phyloP scores from a whole-genome alignment of 2,329 filamentous ascomycete genomes.

The Plenodomus tracheiphilus region DNA sequence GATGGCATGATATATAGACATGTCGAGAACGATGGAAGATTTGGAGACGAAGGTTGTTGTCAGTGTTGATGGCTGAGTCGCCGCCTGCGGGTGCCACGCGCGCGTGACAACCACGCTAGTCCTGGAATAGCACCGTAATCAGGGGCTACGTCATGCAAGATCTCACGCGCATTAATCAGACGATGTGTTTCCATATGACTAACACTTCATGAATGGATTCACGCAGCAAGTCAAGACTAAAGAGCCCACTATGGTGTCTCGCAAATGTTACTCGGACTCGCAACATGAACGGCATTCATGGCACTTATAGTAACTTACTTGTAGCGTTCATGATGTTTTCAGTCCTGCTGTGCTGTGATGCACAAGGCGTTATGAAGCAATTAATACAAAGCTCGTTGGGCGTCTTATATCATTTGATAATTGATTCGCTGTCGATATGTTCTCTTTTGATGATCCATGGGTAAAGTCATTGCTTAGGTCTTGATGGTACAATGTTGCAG shows the following conservation, averaged over 20 bases:
- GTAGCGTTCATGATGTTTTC: no score
- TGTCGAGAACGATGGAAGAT: conserved; percentile 13
- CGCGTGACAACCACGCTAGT: conserved; percentile 2
- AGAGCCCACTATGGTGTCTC: not conserved
- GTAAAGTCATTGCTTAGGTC: no score
- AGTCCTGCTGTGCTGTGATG: no score
- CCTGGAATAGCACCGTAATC: not conserved
- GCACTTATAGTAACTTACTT: no score
- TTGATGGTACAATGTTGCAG: no score
- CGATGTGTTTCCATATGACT: not conserved
- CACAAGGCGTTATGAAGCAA: no score
- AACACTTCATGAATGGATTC: not conserved
- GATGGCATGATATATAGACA: conserved; percentile 25
- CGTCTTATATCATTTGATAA: no score
- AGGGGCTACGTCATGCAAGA: conserved; percentile 7
- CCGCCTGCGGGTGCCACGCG: conserved; percentile 21
- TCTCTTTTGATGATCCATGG: no score
- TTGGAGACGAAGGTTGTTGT: conserved; percentile 13
- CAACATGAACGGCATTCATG: no score
- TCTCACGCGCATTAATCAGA: not conserved
- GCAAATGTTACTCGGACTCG: no score
- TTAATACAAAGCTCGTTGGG: no score
- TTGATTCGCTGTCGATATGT: no score
- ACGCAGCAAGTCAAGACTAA: not conserved
- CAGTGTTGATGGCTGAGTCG: conserved; percentile 20